Conservation (phyloP, 1,284 basidiomycete species). For the Pisolithus thermaeus region DNA sequence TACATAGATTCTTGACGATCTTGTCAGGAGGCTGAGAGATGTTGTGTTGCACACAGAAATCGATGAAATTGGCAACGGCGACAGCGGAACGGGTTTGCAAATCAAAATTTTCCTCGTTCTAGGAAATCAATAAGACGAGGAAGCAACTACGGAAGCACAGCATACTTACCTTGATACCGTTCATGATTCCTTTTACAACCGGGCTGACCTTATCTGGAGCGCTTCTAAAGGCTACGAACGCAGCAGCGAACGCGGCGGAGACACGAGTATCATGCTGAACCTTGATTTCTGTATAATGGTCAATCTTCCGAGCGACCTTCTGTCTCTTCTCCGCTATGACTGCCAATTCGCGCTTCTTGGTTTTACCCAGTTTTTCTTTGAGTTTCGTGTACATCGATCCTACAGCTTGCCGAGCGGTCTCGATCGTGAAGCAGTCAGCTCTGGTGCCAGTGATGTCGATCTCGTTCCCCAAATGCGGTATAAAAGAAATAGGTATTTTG, state of each 20-base stretch:
- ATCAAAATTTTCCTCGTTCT: conserved; percentile 89
- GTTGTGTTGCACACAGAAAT: conserved; percentile 72
- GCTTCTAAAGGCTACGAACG: conserved; percentile 80
- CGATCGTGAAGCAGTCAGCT: conserved; percentile 72
- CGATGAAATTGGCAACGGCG: conserved; percentile 84
- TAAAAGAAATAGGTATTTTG: conserved; percentile 74
- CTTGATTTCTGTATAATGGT: conserved; percentile 82
- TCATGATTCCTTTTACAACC: conserved; percentile 96
- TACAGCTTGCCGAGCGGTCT: conserved; percentile 71
- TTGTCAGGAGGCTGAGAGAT: conserved; percentile 74
- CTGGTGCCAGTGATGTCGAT: conserved; percentile 72
- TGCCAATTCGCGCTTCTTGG: conserved; percentile 74
- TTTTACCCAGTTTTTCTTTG: conserved; percentile 65
- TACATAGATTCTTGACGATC: conserved; percentile 96
- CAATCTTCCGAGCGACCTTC: conserved; percentile 71
- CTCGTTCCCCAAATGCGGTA: conserved; percentile 75
- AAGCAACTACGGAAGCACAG: background rate
- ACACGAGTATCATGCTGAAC: conserved; percentile 85
- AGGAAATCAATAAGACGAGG: conserved; percentile 10
- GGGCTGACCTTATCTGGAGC: conserved; percentile 94
- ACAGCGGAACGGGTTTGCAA: conserved; percentile 88
- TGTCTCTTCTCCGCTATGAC: conserved; percentile 75
- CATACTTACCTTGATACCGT: conserved; percentile 82
- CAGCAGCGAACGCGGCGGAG: conserved; percentile 84
- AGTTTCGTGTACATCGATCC: conserved; percentile 71